A percentile compares a stretch with the other conserved stretches of the same genome.
These are phyloP conservation scores for Anethum foeniculum DNA, from an alignment of 140 eudicot genomes.

Conservation along the genomic window DNA sequence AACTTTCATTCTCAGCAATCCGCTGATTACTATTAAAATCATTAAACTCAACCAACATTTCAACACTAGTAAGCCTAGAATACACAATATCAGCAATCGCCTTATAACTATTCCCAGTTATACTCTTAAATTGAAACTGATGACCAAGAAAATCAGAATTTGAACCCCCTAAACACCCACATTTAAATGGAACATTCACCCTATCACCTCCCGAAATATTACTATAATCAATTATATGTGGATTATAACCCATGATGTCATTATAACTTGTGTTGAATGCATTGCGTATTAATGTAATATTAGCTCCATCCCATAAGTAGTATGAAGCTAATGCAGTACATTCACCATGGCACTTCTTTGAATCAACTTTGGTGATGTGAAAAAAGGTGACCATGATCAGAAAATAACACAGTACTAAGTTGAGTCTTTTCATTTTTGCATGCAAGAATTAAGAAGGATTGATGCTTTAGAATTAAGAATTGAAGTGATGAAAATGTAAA, in stretches of 20 bases:
- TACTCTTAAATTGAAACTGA: conserved; percentile 31
- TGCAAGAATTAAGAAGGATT: background rate
- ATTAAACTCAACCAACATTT: conserved; percentile 39
- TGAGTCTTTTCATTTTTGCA: background rate
- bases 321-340: conserved; percentile 60
- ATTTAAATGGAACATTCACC: conserved; percentile 52
- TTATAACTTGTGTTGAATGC: conserved; percentile 24
- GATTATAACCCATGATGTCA: conserved; percentile 41
- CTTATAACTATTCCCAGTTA: conserved; percentile 20
- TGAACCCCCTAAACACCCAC: conserved; percentile 14
- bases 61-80: conserved; percentile 43
- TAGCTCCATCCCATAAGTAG: conserved; percentile 23
- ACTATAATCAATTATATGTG: conserved; percentile 38
- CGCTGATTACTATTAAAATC: conserved; percentile 15
- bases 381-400: background rate
- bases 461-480: background rate
- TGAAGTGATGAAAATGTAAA: background rate
- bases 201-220: conserved; percentile 18
- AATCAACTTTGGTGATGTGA: background rate
- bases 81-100: conserved; percentile 28
- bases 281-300: conserved; percentile 35
- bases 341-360: conserved; percentile 22
- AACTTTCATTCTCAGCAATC: conserved; percentile 8
- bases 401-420: background rate
- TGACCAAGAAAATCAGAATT: conserved; percentile 32